Percentiles rank a stretch among this genome's conserved stretches.
Conservation (phyloP, 139 green algal species). For the Picochlorum sp. region DNA sequence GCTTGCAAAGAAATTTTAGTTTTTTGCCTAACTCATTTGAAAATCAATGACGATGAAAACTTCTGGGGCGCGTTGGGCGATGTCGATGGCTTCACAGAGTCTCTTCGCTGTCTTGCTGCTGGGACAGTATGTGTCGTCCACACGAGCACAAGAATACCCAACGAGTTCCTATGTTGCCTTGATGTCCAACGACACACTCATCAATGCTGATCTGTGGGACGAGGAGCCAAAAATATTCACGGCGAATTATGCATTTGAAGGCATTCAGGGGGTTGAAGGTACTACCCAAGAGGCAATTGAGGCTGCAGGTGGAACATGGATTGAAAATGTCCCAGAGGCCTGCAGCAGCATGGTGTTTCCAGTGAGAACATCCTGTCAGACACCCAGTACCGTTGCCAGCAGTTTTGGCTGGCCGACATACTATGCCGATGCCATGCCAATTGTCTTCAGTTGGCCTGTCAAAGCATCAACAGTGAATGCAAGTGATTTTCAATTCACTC, state of each 20-base stretch:
- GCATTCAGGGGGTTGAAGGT: not conserved
- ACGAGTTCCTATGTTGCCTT: not conserved
- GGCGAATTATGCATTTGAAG: not conserved
- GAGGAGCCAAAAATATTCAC: conserved; percentile 5
- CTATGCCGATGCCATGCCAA: not conserved
- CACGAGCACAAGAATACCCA: not conserved
- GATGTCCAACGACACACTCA: not conserved
- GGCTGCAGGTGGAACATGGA: not conserved
- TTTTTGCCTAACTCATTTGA: too few relatives aligned
- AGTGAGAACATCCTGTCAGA: not conserved
- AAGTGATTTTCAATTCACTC: not conserved
- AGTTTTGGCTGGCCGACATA: not conserved
- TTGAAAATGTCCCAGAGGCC: not conserved
- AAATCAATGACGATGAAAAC: too few relatives aligned
- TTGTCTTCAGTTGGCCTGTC: not conserved
- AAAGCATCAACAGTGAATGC: not conserved
- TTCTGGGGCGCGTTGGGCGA: too few relatives aligned
- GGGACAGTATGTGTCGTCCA: not conserved
- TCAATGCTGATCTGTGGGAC: conserved; percentile 2
- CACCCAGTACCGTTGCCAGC: not conserved
- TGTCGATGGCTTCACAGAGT: too few relatives aligned
- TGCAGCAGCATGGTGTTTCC: not conserved
- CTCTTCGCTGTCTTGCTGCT: too few relatives aligned
- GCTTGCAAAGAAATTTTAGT: too few relatives aligned
- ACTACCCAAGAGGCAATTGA: not conserved